These are phyloP conservation scores for Kernera saxatilis DNA, from an alignment of 345 rosid species.

Conservation along the genomic window DNA sequence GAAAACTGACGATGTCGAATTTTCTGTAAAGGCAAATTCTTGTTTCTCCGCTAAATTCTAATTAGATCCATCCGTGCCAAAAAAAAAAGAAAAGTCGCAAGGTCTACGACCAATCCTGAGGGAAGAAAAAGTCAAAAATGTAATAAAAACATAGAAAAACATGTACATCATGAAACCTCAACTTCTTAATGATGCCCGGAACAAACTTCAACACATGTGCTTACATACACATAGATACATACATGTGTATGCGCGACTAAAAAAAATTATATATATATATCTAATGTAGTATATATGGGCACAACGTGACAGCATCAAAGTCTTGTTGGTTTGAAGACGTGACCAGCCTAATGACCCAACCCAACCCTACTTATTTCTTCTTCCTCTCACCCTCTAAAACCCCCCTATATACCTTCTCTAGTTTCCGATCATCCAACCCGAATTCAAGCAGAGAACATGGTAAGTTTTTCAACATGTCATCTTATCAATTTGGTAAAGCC, in stretches of 20 bases:
- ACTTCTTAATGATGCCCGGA: constrained; percentile 18
- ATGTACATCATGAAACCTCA: constrained; percentile 36
- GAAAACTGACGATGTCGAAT: not conserved
- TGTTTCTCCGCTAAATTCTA: not conserved
- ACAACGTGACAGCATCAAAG: constrained; percentile 37
- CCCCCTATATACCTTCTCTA: constrained; percentile 11
- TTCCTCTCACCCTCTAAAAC: constrained; percentile 19
- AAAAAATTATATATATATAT: not conserved
- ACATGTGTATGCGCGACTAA: constrained; percentile 7
- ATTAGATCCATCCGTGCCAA: not conserved
- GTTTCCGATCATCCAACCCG: constrained; percentile 2
- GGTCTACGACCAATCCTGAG: constrained; percentile 9
- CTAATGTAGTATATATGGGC: constrained; percentile 9
- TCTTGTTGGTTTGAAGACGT: constrained; percentile 29
- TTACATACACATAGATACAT: constrained; percentile 3
- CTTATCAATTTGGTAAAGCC: not conserved
- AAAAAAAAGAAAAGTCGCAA: not conserved
- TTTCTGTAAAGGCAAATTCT: not conserved
- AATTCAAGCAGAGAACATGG: constrained; percentile 24
- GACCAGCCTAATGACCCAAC: constrained; percentile 34
- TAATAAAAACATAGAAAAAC: constrained; percentile 9
- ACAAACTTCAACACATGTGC: constrained; percentile 27
- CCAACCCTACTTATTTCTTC: constrained; percentile 13
- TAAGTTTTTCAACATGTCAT: not conserved
- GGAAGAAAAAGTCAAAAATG: constrained; percentile 10